Evolutionary conservation across 2,329 filamentous ascomycete genomes (phyloP).

Genomic region (Lecanoromycetidae sp.): DNA sequence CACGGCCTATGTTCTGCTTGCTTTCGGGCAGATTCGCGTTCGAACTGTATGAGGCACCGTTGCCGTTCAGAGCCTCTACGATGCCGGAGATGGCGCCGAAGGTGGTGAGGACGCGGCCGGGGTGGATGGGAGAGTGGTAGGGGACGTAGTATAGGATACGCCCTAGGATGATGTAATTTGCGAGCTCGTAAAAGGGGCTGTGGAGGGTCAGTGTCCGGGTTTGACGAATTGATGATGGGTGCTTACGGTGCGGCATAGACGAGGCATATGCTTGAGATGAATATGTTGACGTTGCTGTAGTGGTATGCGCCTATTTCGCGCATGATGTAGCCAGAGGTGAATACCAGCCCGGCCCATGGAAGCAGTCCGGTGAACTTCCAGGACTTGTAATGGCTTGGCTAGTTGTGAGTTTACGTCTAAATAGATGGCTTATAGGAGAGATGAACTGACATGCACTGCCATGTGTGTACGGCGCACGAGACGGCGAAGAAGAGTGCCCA

Average conservation of each 20-base stretch:
- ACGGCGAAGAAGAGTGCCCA: constrained; percentile 31
- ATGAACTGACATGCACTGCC: constrained; percentile 27
- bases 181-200: constrained; percentile 28
- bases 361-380: constrained; percentile 32
- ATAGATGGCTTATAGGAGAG: constrained; percentile 7
- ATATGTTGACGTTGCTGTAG: constrained; percentile 27
- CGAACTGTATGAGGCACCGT: constrained; percentile 37
- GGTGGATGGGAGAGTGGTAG: constrained; percentile 41
- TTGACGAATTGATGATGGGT: not conserved
- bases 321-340: constrained; percentile 29
- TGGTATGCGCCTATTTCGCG: constrained; percentile 27
- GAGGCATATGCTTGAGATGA: constrained; percentile 30
- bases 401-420: not conserved
- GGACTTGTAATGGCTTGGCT: constrained; percentile 27
- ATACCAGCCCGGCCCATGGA: constrained; percentile 32
- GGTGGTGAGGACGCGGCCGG: constrained; percentile 46
- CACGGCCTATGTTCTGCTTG: constrained; percentile 32
- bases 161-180: constrained; percentile 42
- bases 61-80: constrained; percentile 38
- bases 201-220: not conserved
- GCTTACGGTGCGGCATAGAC: constrained; percentile 31
- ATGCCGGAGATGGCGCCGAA: constrained; percentile 42
- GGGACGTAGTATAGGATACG: constrained; percentile 39
- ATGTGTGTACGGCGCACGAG: constrained; percentile 29
- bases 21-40: constrained; percentile 27